These are phyloP conservation scores for Lodderomyces orthopsilosis DNA, from an alignment of 1,139 yeast genomes.

Conservation along the genomic window DNA sequence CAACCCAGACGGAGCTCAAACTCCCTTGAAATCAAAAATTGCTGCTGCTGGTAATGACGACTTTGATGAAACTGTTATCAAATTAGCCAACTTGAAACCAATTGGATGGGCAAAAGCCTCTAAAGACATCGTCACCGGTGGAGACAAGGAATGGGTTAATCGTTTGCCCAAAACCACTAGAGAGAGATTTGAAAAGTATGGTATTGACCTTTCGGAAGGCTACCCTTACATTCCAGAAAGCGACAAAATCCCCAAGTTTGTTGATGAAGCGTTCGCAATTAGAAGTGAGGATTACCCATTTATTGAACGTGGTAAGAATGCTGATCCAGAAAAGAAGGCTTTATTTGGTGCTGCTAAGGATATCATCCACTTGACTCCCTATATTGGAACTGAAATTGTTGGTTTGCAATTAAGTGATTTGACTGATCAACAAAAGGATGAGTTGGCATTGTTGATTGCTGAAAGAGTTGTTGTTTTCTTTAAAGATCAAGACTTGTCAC, in stretches of 20 bases:
- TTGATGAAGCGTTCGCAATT: constrained; percentile 50
- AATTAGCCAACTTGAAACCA: constrained; percentile 20
- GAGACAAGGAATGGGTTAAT: constrained; percentile 18
- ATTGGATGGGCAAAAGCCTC: constrained; percentile 16
- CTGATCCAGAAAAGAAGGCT: constrained; percentile 54
- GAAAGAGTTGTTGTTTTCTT: constrained; percentile 45
- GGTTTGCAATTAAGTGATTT: constrained; percentile 52
- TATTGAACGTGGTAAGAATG: constrained; percentile 46
- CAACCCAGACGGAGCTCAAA: constrained; percentile 1
- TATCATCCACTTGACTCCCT: constrained; percentile 45
- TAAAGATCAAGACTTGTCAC: constrained; percentile 42
- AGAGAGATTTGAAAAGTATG: constrained; percentile 27
- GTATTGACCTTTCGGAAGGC: constrained; percentile 31
- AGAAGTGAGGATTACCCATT: constrained; percentile 41
- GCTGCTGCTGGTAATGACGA: constrained; percentile 11
- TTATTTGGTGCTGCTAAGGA: constrained; percentile 51
- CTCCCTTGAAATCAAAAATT: background rate
- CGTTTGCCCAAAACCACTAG: constrained; percentile 30
- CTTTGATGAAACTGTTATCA: constrained; percentile 15
- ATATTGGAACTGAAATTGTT: constrained; percentile 55
- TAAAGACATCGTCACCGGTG: constrained; percentile 13
- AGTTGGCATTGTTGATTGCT: constrained; percentile 42
- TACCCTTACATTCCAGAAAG: constrained; percentile 28
- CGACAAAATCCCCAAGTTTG: constrained; percentile 42
- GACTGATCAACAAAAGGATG: constrained; percentile 51